Base-by-base conservation (phyloP, 176 grass and related monocot genomes). In the Rhipidocladum racemiflorum region DNA sequence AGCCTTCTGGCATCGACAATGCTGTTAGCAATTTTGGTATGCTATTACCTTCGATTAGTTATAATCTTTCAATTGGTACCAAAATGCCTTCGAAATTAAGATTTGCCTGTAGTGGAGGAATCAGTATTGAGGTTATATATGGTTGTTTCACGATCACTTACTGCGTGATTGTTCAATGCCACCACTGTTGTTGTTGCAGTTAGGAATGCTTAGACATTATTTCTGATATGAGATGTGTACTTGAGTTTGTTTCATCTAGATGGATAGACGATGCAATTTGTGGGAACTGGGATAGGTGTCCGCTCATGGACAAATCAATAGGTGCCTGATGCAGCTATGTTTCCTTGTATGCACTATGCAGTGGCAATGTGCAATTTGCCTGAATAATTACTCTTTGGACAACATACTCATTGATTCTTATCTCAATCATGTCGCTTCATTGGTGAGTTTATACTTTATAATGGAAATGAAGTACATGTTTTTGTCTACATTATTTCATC, bases 1-100 rank as follows among this genome's bases (percentile, higher is more conserved):
- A 91, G 63, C 96, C 96, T 86, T 98, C 96, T 32, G 96, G 96
- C 78, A 91, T 98, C 6, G 92, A 98, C 82, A 95, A 93, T 54
- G 69, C 92, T 4, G 85, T 98, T 46, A 98, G 90, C 87, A 93
- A 90, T 59, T 93, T 85, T 0, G 96, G 95, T 97, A 92, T 64
- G 46, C 7, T 34, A 18, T 61, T 18, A 3, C 73, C 29, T 70
- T 64, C 24, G 3, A 54, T 45, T 5, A 16, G 20, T 68, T 7
- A 4, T 3, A 57, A 66, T 83, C 38, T 84, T 72, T 35, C n/a
- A 40, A 43, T 54, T 7, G 5, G 30, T 51, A 50, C 34, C 44
- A 5, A 71, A 64, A 64, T 29, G 32, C 32, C 13, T 10, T 83
- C 34, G 0, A 9, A 36, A 36, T 49, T 2, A 28, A 7, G 14